phyloP scores from a whole-genome alignment of 441 rosid species.

The Brassica hybrid region DNA sequence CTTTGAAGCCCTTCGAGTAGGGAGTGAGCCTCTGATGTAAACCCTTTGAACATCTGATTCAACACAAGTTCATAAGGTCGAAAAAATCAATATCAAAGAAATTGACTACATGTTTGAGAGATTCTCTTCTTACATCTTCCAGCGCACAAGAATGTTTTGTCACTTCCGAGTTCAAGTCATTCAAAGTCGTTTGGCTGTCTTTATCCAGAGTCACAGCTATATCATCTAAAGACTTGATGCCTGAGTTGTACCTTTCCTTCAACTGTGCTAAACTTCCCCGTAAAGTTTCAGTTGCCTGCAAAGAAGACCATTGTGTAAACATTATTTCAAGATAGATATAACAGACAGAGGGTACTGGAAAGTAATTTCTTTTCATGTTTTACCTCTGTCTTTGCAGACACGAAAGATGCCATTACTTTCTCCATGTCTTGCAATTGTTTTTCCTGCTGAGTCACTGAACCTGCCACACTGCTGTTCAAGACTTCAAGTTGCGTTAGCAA shows the following conservation, averaged over 20 bases:
- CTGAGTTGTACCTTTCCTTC: conserved; percentile 69
- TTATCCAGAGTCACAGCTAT: conserved; percentile 77
- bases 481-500: conserved; percentile 76
- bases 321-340: neutral
- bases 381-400: conserved; percentile 87
- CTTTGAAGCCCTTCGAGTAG: conserved; percentile 85
- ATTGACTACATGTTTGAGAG: neutral
- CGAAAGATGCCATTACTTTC: conserved; percentile 90
- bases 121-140: conserved; percentile 68
- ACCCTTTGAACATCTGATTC: conserved; percentile 79
- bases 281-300: conserved; percentile 86
- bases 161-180: conserved; percentile 80
- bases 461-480: conserved; percentile 85
- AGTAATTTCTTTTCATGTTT: too few species aligned
- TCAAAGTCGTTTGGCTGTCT: conserved; percentile 73
- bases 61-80: conserved; percentile 14
- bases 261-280: conserved; percentile 70
- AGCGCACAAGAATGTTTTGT: conserved; percentile 78
- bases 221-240: conserved; percentile 73
- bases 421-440: conserved; percentile 89
- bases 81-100: conserved; percentile 14
- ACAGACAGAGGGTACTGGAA: too few species aligned
- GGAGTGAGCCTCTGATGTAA: conserved; percentile 83
- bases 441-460: conserved; percentile 86
- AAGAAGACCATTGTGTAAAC: conserved; percentile 19